Conservation (phyloP, 352 stramenopile genomes). For the Lagenidium sp. region DNA sequence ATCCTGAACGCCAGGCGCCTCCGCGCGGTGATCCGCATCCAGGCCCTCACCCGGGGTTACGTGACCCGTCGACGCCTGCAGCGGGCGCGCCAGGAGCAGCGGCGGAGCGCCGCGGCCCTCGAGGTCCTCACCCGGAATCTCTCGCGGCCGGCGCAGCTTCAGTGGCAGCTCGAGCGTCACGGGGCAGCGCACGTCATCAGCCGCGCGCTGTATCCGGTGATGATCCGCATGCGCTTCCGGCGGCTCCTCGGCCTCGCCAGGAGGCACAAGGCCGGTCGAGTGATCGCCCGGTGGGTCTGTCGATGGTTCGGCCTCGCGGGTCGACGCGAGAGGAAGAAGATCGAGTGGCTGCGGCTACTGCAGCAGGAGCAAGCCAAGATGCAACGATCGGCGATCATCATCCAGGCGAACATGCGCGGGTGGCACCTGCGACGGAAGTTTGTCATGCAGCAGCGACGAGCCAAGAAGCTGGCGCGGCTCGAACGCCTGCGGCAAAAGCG, state of each 20-base stretch:
- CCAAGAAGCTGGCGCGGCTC: slow-evolving; percentile 20
- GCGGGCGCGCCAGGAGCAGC: slow-evolving; percentile 3
- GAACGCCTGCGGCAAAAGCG: slow-evolving; percentile 20
- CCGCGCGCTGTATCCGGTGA: slow-evolving; percentile 27
- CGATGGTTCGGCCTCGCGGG: slow-evolving; percentile 13
- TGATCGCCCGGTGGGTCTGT: slow-evolving; percentile 11
- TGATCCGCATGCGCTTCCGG: slow-evolving; percentile 22
- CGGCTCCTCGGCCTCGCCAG: slow-evolving; percentile 13
- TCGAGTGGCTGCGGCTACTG: background rate
- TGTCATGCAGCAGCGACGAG: slow-evolving; percentile 12
- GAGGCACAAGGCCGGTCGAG: slow-evolving; percentile 9
- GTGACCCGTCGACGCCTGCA: slow-evolving; percentile 12
- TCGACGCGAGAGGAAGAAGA: background rate
- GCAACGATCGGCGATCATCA: slow-evolving; percentile 5
- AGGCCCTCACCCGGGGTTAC: slow-evolving; percentile 29
- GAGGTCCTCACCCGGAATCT: slow-evolving; percentile 27
- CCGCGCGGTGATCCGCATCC: slow-evolving; percentile 26
- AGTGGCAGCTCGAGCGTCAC: slow-evolving; percentile 32
- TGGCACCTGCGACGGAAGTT: slow-evolving; percentile 46
- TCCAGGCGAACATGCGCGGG: slow-evolving; percentile 37
- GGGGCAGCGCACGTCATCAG: slow-evolving; percentile 44
- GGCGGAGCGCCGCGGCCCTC: slow-evolving; percentile 19
- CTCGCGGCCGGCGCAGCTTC: slow-evolving; percentile 23
- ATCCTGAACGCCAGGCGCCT: slow-evolving; percentile 23
- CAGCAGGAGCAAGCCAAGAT: slow-evolving; percentile 3